Percentiles rank a stretch among this genome's conserved stretches.
Conservation (phyloP, 495 filamentous ascomycete genomes). For the Daldinia bambusicola region DNA sequence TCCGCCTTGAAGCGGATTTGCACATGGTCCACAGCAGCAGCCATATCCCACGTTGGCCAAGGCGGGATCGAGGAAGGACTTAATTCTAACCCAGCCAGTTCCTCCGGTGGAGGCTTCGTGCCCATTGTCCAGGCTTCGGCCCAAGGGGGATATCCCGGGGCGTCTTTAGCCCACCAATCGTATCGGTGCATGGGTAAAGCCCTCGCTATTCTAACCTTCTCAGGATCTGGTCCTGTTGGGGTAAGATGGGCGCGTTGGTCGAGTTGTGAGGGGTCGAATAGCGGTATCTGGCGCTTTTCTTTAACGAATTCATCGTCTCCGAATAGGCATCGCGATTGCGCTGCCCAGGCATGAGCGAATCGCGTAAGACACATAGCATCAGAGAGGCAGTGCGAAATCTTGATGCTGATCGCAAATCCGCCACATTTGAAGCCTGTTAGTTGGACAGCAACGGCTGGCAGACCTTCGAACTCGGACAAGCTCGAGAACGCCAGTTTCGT, state of each 20-base stretch:
- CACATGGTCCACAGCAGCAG: slow-evolving; percentile 41
- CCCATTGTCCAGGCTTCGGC: slow-evolving; percentile 36
- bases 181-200: slow-evolving; percentile 52
- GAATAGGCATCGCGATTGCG: slow-evolving; percentile 29
- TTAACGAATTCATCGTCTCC: background rate
- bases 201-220: slow-evolving; percentile 40
- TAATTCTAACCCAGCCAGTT: slow-evolving; percentile 27
- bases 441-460: slow-evolving; percentile 53
- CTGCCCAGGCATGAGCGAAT: slow-evolving; percentile 61
- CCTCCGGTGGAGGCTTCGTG: slow-evolving; percentile 35
- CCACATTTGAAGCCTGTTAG: slow-evolving; percentile 55
- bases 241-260: slow-evolving; percentile 47
- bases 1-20: slow-evolving; percentile 50
- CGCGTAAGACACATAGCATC: slow-evolving; percentile 59
- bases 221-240: slow-evolving; percentile 40
- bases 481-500: slow-evolving; percentile 43
- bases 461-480: slow-evolving; percentile 34
- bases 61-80: slow-evolving; percentile 48
- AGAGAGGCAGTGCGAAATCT: slow-evolving; percentile 58
- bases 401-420: slow-evolving; percentile 55
- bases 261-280: slow-evolving; percentile 50
- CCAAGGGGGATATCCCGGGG: slow-evolving; percentile 44
- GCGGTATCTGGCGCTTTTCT: slow-evolving; percentile 20
- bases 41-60: slow-evolving; percentile 52
- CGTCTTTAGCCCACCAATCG: slow-evolving; percentile 48